Evolutionary conservation across 352 stramenopile genomes (phyloP), one percentile per base, ranked within the genome.

Genomic region (Thraustochytrium sp.): DNA sequence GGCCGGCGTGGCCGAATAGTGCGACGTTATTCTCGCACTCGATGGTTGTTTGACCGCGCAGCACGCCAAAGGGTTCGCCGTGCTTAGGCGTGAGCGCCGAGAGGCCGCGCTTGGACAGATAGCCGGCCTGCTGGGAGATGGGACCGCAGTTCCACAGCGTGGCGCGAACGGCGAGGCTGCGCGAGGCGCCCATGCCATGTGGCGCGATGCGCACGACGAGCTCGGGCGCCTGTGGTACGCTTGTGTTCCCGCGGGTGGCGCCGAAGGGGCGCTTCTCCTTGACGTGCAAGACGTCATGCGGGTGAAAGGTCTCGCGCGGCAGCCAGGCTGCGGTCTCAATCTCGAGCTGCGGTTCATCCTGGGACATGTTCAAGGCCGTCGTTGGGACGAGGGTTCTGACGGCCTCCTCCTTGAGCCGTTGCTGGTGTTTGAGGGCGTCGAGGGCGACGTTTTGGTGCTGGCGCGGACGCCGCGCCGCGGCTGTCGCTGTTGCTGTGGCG

Each of bases 261-360:
- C 68, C 68, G 29, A 80, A 80, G 31, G 68, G 68, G 23, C 68
- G 68, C 51, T 80, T 80, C 48, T 80, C 68, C 51, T 80, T 80
- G 21, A 80, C 31, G 51, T 80, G 68, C 13, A 80, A 42, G 3
- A 80, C 13, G 3, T 80, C 13, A 11, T 80, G 18, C 36, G 68
- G 42, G 29, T 38, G 21, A 34, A 62, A 54, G 46, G 31, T 31
- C 38, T 77, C 64, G 13, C 23, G 11, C 11, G 59, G 59, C 23
- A 18, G 11, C 64, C 64, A 77, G 11, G 40, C 64, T 5, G 42
- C 8, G 11, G 48, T 38, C 4, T 54, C 48, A 29, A 77, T 77
- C 59, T 68, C 23, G 31, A 68, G 59, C 23, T 21, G 13, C 31
- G 59, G 59, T 18, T n/a, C 48, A 23, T 55, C 48, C n/a, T 55